phyloP scores from a whole-genome alignment of 768 basidiomycete genomes.

The Suillus hirtellus region DNA sequence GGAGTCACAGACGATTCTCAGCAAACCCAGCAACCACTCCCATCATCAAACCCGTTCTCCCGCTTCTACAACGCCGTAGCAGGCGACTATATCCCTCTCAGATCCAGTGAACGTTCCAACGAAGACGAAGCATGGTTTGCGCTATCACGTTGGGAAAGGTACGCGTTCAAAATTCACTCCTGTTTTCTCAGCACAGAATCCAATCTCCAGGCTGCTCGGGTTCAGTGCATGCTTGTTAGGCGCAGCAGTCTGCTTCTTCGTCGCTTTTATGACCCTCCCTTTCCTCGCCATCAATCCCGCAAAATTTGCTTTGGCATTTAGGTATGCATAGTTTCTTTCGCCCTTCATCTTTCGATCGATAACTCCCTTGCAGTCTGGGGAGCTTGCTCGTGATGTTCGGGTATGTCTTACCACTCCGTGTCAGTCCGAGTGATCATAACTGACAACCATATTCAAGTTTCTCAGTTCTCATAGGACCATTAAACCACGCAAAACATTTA shows the following conservation, averaged over 20 bases:
- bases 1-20: slow-evolving; percentile 73
- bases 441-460: slow-evolving; percentile 46
- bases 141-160: slow-evolving; percentile 92
- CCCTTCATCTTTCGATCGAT: not conserved
- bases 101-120: slow-evolving; percentile 78
- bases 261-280: slow-evolving; percentile 81
- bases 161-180: slow-evolving; percentile 17
- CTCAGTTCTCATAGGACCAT: slow-evolving; percentile 83
- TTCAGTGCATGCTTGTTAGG: slow-evolving; percentile 90
- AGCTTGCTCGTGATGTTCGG: slow-evolving; percentile 96
- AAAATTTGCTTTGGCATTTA: slow-evolving; percentile 91
- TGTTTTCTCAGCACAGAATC: not conserved
- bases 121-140: slow-evolving; percentile 98
- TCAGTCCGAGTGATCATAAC: not conserved
- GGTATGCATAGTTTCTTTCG: slow-evolving; percentile 38
- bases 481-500: slow-evolving; percentile 90
- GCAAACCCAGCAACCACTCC: slow-evolving; percentile 35
- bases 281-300: slow-evolving; percentile 72
- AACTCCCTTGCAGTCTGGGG: slow-evolving; percentile 57
- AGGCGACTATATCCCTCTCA: slow-evolving; percentile 85
- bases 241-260: slow-evolving; percentile 90
- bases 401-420: slow-evolving; percentile 40
- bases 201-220: slow-evolving; percentile 67
- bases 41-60: slow-evolving; percentile 66
- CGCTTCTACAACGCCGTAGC: slow-evolving; percentile 87